These are phyloP conservation scores for Daldinia sp. DNA, from an alignment of 2,329 filamentous ascomycete genomes.

Conservation along the genomic window DNA sequence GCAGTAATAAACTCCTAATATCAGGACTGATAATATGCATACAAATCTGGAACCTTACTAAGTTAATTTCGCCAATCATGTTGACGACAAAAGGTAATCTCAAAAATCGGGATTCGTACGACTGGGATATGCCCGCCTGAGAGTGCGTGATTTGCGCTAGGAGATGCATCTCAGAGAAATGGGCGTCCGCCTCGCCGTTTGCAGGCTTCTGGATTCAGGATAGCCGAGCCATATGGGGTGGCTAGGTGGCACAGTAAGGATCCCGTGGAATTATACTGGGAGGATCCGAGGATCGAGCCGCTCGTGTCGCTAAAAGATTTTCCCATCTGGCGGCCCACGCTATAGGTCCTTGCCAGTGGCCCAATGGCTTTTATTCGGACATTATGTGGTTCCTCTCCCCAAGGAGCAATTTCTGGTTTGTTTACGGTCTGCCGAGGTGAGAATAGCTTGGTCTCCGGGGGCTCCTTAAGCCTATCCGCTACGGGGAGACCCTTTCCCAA, in stretches of 20 bases:
- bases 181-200: slow-evolving; percentile 39
- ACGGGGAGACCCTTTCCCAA: slow-evolving; percentile 35
- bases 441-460: slow-evolving; percentile 24
- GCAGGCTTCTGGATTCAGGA: slow-evolving; percentile 31
- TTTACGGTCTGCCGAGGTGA: slow-evolving; percentile 36
- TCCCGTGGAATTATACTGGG: slow-evolving; percentile 37
- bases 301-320: slow-evolving; percentile 46
- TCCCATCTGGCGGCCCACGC: slow-evolving; percentile 43
- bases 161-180: slow-evolving; percentile 28
- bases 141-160: slow-evolving; percentile 47
- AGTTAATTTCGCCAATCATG: slow-evolving; percentile 46
- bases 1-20: slow-evolving; percentile 13
- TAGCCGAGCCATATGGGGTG: slow-evolving; percentile 31
- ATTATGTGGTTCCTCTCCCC: slow-evolving; percentile 45
- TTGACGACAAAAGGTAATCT: slow-evolving; percentile 40
- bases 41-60: slow-evolving; percentile 31
- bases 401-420: slow-evolving; percentile 43
- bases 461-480: slow-evolving; percentile 24
- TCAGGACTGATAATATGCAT: slow-evolving; percentile 20
- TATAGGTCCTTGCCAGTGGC: slow-evolving; percentile 41
- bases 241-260: slow-evolving; percentile 26
- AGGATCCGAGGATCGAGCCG: slow-evolving; percentile 47
- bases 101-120: slow-evolving; percentile 46
- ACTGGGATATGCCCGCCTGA: slow-evolving; percentile 38
- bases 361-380: slow-evolving; percentile 49